phyloP scores from a whole-genome alignment of 768 basidiomycete genomes.

The Tylopilus cervinicoccineus region DNA sequence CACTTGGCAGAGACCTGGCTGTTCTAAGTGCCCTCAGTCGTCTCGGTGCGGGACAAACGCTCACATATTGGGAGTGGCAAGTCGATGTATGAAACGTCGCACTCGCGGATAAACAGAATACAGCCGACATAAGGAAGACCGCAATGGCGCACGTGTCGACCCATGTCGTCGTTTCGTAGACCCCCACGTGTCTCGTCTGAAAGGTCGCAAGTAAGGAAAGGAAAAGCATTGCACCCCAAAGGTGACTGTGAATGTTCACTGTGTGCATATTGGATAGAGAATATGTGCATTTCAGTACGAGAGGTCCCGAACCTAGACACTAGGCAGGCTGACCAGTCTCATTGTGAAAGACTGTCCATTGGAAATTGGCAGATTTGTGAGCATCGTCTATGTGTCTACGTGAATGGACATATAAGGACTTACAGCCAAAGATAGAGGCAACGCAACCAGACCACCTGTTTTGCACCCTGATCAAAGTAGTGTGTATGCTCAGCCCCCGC shows the following conservation, averaged over 20 bases:
- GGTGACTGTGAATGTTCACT: constrained; percentile 88
- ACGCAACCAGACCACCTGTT: constrained; percentile 61
- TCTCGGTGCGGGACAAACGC: constrained; percentile 11
- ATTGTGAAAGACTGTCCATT: constrained; percentile 63
- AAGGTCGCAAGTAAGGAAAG: constrained; percentile 51
- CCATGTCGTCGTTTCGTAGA: constrained; percentile 55
- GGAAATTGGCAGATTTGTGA: constrained; percentile 15
- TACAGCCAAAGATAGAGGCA: constrained; percentile 64
- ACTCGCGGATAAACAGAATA: constrained; percentile 69
- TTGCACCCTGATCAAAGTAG: constrained; percentile 43
- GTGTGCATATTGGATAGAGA: constrained; percentile 12
- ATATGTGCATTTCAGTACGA: constrained; percentile 1
- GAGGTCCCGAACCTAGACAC: constrained; percentile 1
- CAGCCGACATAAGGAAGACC: constrained; percentile 66
- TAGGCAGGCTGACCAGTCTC: constrained; percentile 53
- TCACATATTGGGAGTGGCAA: constrained; percentile 70
- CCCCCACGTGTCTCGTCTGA: constrained; percentile 45
- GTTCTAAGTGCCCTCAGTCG: not conserved
- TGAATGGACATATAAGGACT: constrained; percentile 27
- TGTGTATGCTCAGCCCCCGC: not conserved
- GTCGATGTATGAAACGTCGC: constrained; percentile 68
- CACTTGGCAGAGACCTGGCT: constrained; percentile 54
- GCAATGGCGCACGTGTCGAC: constrained; percentile 55
- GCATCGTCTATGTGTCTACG: no score
- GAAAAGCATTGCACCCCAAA: constrained; percentile 66